phyloP scores from a whole-genome alignment of 495 filamentous ascomycete genomes.

The Terfezia boudieri region DNA sequence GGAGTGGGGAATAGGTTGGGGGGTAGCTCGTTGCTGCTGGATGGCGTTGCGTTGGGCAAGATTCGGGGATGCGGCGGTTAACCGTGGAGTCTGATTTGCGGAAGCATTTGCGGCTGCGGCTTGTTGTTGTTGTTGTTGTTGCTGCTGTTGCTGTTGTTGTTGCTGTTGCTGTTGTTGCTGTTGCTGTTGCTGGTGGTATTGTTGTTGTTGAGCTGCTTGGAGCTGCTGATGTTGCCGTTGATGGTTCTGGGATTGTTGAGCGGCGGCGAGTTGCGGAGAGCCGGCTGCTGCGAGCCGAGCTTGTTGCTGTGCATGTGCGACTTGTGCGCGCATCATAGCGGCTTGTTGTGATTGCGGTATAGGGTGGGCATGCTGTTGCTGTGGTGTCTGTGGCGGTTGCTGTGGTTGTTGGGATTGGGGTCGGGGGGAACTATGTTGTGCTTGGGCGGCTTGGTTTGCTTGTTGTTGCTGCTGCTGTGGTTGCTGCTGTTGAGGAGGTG shows the following conservation, averaged over 20 bases:
- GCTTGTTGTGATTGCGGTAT: conserved; percentile 6
- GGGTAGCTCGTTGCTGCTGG: not conserved
- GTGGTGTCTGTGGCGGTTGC: conserved; percentile 5
- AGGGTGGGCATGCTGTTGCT: conserved; percentile 6
- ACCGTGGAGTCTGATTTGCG: not conserved
- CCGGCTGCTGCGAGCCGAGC: conserved; percentile 4
- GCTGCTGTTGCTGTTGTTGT: conserved; percentile 6
- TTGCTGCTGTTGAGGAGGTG: conserved; percentile 14
- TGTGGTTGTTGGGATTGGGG: conserved; percentile 9
- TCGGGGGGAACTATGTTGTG: conserved; percentile 3
- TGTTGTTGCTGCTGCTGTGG: conserved; percentile 2
- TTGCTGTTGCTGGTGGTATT: conserved; percentile 7
- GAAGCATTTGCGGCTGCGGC: conserved; percentile 3
- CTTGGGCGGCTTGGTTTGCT: not conserved
- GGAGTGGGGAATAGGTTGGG: not conserved
- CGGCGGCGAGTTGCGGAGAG: conserved; percentile 8
- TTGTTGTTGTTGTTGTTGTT: conserved; percentile 5
- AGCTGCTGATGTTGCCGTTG: conserved; percentile 7
- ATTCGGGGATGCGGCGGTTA: not conserved
- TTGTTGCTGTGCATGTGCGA: conserved; percentile 5
- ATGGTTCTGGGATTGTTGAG: conserved; percentile 7
- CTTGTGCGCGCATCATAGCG: conserved; percentile 4
- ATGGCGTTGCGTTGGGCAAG: not conserved
- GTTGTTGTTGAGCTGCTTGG: conserved; percentile 1
- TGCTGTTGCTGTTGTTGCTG: conserved; percentile 3